A percentile compares a stretch with the other conserved stretches of the same genome.
Conservation (phyloP, 2,329 filamentous ascomycete genomes). For the Venturiaceae sp. region DNA sequence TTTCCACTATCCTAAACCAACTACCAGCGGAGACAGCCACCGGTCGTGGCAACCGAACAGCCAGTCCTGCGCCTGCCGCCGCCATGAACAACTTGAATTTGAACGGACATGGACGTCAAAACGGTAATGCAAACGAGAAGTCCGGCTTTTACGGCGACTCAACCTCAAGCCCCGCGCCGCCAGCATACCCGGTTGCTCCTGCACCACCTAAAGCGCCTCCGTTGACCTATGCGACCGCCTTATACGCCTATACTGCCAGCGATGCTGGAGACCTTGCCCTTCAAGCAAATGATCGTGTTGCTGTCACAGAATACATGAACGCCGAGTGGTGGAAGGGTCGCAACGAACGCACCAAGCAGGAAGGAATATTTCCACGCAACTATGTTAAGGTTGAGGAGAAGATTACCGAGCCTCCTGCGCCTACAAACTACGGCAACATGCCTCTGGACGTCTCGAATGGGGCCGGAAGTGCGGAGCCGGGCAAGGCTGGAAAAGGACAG, state of each 20-base stretch:
- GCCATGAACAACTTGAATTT: slow-evolving; percentile 22
- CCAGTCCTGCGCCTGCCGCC: slow-evolving; percentile 19
- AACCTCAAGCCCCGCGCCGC: slow-evolving; percentile 37
- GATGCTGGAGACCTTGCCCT: slow-evolving; percentile 77
- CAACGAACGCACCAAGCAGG: slow-evolving; percentile 70
- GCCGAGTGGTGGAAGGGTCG: slow-evolving; percentile 93
- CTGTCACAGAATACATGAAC: slow-evolving; percentile 89
- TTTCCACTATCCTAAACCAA: slow-evolving; percentile 62
- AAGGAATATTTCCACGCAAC: slow-evolving; percentile 91
- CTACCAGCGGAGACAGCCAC: slow-evolving; percentile 61
- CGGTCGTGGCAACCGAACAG: slow-evolving; percentile 22
- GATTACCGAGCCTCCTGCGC: slow-evolving; percentile 21
- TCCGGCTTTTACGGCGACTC: slow-evolving; percentile 31
- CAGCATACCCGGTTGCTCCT: slow-evolving; percentile 40
- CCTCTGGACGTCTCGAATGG: slow-evolving; percentile 66
- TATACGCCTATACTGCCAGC: slow-evolving; percentile 73
- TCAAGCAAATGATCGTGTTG: slow-evolving; percentile 68
- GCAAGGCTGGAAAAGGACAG: slow-evolving; percentile 53
- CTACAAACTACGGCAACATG: slow-evolving; percentile 58
- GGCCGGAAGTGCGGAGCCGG: slow-evolving; percentile 26
- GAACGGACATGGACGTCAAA: slow-evolving; percentile 1
- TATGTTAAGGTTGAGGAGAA: slow-evolving; percentile 71
- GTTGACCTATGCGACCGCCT: slow-evolving; percentile 64
- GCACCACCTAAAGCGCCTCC: slow-evolving; percentile 41
- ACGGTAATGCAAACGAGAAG: slow-evolving; percentile 21